Evolutionary conservation across 352 stramenopile species (phyloP), one percentile per base, ranked within the genome.

Genomic region (Phytophthora fragariae): DNA sequence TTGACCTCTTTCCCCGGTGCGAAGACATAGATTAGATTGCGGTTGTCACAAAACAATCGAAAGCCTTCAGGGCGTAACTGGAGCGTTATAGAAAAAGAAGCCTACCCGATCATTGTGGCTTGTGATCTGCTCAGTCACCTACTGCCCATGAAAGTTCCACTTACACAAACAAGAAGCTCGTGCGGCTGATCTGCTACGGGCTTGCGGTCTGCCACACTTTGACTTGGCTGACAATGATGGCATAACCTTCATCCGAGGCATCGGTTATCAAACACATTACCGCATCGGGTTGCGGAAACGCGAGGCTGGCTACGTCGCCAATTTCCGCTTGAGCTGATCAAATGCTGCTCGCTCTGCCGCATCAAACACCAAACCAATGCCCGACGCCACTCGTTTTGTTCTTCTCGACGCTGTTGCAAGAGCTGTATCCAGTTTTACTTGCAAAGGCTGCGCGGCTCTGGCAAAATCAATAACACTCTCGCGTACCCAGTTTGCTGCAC

Each of bases 181-280:
- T 67, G 60, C 11, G 49, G 33, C 12, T 67, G 60, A 21, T 37
- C 29, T 37, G 3, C 17, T 5, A 54, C n/a, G 17, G 12, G 17
- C 8, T 54, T 24, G 3, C 6, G 15, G 12, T 9, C 24, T 49
- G 41, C 55, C 55, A 66, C 6, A 52, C 37, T 12, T 27, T 21
- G 1, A 52, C 49, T 50, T 57, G 49, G 3, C 47, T 58, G 4
- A 66, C 15, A 5, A 66, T 41, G 12, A 65, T 53, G 19, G 29
- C 41, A 19, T 21, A 66, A 10, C 60, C 60, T 21, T n/a, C 60
- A 35, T 58, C 49, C 2, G 24, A 39, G 7, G 31, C 60, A 39
- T 66, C 60, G 27, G 29, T 58, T n/a, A 59, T 41, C 21, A 66
- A n/a, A n/a, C 60, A 54, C 19, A 56, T 59, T 7, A n/a, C 50